These are phyloP conservation scores for Begonia loranthoides DNA, from an alignment of 306 rosid species.

Conservation along the genomic window DNA sequence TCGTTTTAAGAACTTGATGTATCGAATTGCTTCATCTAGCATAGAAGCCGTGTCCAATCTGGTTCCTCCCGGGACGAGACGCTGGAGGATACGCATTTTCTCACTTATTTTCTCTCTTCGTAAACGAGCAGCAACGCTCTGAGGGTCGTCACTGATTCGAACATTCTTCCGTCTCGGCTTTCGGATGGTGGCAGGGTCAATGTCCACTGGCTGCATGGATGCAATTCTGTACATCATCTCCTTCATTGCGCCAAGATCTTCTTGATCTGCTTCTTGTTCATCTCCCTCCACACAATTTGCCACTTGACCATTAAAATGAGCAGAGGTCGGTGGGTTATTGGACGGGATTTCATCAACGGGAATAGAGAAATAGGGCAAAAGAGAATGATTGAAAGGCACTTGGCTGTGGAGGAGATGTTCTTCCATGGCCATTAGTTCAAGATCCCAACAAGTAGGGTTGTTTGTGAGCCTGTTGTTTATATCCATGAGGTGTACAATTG, in stretches of 20 bases:
- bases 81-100: constrained; percentile 70
- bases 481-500: background rate
- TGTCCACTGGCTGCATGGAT: constrained; percentile 90
- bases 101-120: constrained; percentile 86
- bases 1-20: constrained; percentile 77
- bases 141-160: constrained; percentile 88
- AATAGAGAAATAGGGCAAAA: background rate
- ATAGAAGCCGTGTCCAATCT: constrained; percentile 95
- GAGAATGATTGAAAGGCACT: background rate
- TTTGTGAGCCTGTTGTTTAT: background rate
- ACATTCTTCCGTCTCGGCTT: constrained; percentile 74
- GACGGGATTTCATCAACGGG: background rate
- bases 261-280: constrained; percentile 20
- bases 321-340: background rate
- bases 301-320: background rate
- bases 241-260: constrained; percentile 83
- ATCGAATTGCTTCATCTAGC: constrained; percentile 87
- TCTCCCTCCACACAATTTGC: background rate
- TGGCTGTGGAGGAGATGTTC: background rate
- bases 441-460: background rate
- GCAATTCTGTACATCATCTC: constrained; percentile 98
- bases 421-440: background rate
- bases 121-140: constrained; percentile 85
- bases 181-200: constrained; percentile 65
- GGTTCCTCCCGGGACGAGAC: constrained; percentile 93